Conservation (phyloP, 345 rosid species). For the Excoecaria cochinchinensis region DNA sequence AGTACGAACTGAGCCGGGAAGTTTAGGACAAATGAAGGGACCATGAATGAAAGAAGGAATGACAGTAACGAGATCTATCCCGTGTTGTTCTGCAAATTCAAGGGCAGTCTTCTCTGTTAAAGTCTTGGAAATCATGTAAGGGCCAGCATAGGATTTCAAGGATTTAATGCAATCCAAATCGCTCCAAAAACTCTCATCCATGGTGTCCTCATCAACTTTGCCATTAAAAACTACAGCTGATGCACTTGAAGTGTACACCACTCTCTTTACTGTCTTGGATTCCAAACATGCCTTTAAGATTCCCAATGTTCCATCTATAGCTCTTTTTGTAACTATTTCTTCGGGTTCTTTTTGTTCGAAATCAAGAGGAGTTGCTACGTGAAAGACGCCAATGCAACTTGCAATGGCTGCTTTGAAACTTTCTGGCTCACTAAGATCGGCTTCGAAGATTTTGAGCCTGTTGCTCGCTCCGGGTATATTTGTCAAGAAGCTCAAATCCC, state of each 20-base stretch:
- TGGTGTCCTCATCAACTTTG: background rate
- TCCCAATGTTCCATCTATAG: slow-evolving; percentile 49
- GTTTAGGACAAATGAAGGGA: slow-evolving; percentile 38
- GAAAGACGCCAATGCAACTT: slow-evolving; percentile 36
- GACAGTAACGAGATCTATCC: slow-evolving; percentile 41
- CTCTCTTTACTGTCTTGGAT: slow-evolving; percentile 54
- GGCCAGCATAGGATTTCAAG: no score
- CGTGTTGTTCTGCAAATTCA: slow-evolving; percentile 31
- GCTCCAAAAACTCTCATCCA: slow-evolving; percentile 44
- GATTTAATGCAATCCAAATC: slow-evolving; percentile 22
- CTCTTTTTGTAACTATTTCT: slow-evolving; percentile 42
- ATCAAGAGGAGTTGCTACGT: slow-evolving; percentile 29
- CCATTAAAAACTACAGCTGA: slow-evolving; percentile 1
- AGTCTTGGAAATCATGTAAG: slow-evolving; percentile 33
- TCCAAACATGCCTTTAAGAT: slow-evolving; percentile 53
- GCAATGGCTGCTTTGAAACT: slow-evolving; percentile 27
- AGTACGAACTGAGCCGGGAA: slow-evolving; percentile 23
- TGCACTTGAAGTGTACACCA: slow-evolving; percentile 65
- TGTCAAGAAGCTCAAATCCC: slow-evolving; percentile 54
- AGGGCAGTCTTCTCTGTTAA: slow-evolving; percentile 33
- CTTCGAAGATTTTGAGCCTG: slow-evolving; percentile 37
- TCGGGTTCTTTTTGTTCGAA: slow-evolving; percentile 43
- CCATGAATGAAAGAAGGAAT: slow-evolving; percentile 33
- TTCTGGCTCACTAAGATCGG: slow-evolving; percentile 31
- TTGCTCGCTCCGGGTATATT: slow-evolving; percentile 52